A percentile compares a stretch with the other conserved stretches of the same genome.
Evolutionary conservation across 345 rosid genomes (phyloP).

Genomic region (Stellera chamaejasme): DNA sequence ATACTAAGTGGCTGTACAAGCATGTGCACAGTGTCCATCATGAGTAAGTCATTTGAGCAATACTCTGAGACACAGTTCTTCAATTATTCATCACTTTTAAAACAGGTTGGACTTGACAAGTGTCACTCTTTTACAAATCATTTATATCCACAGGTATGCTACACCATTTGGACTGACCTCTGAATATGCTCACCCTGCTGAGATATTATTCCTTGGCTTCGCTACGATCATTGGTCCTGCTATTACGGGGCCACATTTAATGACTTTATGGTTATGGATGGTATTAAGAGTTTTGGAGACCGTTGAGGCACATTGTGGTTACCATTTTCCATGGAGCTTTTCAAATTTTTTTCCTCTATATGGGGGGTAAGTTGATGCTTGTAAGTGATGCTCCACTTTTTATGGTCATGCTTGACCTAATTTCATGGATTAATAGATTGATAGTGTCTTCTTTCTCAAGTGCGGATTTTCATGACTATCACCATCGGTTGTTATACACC

Average conservation of each 20-base stretch:
- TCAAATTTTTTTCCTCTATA: slow-evolving; percentile 89
- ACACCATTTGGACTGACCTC: slow-evolving; percentile 97
- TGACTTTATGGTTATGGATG: slow-evolving; percentile 96
- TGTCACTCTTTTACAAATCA: not conserved
- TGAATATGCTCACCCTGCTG: slow-evolving; percentile 97
- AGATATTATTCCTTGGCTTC: slow-evolving; percentile 89
- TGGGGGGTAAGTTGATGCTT: slow-evolving; percentile 69
- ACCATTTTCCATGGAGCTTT: slow-evolving; percentile 97
- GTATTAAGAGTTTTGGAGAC: slow-evolving; percentile 87
- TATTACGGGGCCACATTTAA: slow-evolving; percentile 88
- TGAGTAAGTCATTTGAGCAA: slow-evolving; percentile 51
- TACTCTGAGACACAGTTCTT: no score
- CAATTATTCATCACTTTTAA: no score
- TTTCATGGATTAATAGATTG: slow-evolving; percentile 9
- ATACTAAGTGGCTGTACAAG: slow-evolving; percentile 94
- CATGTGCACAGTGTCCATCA: slow-evolving; percentile 97
- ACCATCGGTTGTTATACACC: slow-evolving; percentile 90
- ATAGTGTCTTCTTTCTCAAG: slow-evolving; percentile 29
- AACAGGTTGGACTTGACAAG: no score
- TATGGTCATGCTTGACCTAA: slow-evolving; percentile 1
- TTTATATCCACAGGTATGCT: slow-evolving; percentile 54
- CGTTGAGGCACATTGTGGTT: slow-evolving; percentile 98
- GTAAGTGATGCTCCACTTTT: not conserved
- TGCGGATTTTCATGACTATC: slow-evolving; percentile 96
- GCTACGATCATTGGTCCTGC: slow-evolving; percentile 96